Evolutionary conservation across 257 asterid genomes (phyloP).

Genomic region (Penstemon newberryi): DNA sequence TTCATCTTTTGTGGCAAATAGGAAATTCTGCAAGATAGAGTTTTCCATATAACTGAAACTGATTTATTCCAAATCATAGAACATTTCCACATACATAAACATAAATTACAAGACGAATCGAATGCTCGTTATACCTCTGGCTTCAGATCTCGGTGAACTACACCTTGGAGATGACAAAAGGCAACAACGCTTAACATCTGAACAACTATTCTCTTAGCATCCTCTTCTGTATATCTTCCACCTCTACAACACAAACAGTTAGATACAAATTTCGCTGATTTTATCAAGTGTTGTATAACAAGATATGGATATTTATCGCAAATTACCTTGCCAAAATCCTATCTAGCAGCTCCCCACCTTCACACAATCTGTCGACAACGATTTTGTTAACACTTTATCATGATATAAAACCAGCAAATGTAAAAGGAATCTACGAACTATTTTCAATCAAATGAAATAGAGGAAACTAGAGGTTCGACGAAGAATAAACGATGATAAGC

Average conservation of each 20-base stretch:
- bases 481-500: neutral
- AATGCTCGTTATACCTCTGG: constrained; percentile 63
- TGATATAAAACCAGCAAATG: neutral
- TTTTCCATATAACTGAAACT: neutral
- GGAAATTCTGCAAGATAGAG: constrained; percentile 69
- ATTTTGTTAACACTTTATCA: constrained; percentile 12
- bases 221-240: constrained; percentile 78
- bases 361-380: constrained; percentile 66
- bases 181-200: constrained; percentile 79
- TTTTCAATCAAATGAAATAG: neutral
- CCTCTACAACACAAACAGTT: constrained; percentile 51
- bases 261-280: constrained; percentile 21
- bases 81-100: too few species aligned
- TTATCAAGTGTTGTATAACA: neutral
- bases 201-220: constrained; percentile 71
- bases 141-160: constrained; percentile 83
- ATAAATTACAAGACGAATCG: neutral
- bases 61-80: neutral
- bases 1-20: constrained; percentile 80
- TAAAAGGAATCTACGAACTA: neutral
- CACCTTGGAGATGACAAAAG: constrained; percentile 89
- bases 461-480: too few species aligned
- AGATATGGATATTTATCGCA: neutral
- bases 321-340: constrained; percentile 78
- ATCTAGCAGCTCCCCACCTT: constrained; percentile 92